Percentiles rank a stretch among this genome's conserved stretches.
These are phyloP conservation scores for Dendrothele bispora DNA, from an alignment of 768 basidiomycete species.

Conservation along the genomic window DNA sequence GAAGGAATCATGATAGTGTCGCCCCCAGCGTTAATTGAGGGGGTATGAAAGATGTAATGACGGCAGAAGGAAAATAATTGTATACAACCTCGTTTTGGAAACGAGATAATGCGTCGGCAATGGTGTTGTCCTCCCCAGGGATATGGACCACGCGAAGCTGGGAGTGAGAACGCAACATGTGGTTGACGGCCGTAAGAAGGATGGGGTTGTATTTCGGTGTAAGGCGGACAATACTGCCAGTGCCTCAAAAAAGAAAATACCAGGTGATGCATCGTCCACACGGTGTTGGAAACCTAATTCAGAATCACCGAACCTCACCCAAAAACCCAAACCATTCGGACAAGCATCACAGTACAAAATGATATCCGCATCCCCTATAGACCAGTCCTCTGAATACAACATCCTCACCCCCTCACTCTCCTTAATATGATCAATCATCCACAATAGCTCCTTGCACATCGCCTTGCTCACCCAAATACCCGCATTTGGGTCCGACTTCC, in stretches of 20 bases:
- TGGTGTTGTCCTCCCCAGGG: slow-evolving; percentile 16
- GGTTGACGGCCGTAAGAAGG: slow-evolving; percentile 21
- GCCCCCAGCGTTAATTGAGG: slow-evolving; percentile 30
- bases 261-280: accelerated
- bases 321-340: slow-evolving; percentile 8
- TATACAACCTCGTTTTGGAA: slow-evolving; percentile 1
- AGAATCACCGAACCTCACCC: background rate
- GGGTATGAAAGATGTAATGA: slow-evolving; percentile 15
- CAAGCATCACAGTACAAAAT: slow-evolving; percentile 7
- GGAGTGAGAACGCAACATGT: slow-evolving; percentile 8
- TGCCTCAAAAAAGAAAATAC: slow-evolving; percentile 29
- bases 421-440: slow-evolving; percentile 16
- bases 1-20: slow-evolving; percentile 15
- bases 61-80: background rate
- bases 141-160: slow-evolving; percentile 24
- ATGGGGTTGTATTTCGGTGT: slow-evolving; percentile 23
- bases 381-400: slow-evolving; percentile 17
- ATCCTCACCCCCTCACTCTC: slow-evolving; percentile 11
- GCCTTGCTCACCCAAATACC: slow-evolving; percentile 14
- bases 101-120: slow-evolving; percentile 29
- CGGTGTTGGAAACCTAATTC: slow-evolving; percentile 20
- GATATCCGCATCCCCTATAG: slow-evolving; percentile 6
- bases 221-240: slow-evolving; percentile 21
- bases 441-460: slow-evolving; percentile 15
- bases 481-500: slow-evolving; percentile 13